phyloP scores from a whole-genome alignment of 108 stramenopile species.

The Fragilaria radians region DNA sequence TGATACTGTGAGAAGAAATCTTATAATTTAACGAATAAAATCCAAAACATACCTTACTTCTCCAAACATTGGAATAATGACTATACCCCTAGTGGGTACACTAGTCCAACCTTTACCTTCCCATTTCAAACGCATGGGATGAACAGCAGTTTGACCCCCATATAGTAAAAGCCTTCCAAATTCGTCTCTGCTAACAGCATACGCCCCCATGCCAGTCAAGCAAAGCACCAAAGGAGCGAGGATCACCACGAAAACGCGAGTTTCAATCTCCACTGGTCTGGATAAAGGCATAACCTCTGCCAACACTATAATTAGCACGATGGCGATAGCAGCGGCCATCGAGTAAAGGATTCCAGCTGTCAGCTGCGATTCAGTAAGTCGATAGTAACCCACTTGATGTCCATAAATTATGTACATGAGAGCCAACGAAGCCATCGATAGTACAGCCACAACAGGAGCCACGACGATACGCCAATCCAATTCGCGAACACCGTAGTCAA shows the following conservation, averaged over 20 bases:
- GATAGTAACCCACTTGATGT: constrained; percentile 81
- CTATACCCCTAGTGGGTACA: constrained; percentile 72
- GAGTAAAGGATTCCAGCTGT: constrained; percentile 80
- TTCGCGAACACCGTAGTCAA: constrained; percentile 46
- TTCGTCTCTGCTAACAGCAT: constrained; percentile 75
- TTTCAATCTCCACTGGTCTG: constrained; percentile 43
- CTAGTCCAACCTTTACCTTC: constrained; percentile 70
- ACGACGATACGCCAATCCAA: constrained; percentile 52
- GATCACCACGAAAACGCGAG: constrained; percentile 51
- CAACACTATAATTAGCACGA: constrained; percentile 63
- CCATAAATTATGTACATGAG: constrained; percentile 78
- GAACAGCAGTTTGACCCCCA: constrained; percentile 80
- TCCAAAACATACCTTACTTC: constrained; percentile 54
- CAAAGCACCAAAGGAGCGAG: constrained; percentile 69
- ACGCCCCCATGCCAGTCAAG: constrained; percentile 77
- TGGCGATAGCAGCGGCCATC: constrained; percentile 56
- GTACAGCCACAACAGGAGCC: constrained; percentile 46
- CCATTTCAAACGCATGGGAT: constrained; percentile 60
- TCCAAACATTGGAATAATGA: constrained; percentile 83
- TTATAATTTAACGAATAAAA: neutral
- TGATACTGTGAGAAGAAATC: neutral
- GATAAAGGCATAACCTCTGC: constrained; percentile 51
- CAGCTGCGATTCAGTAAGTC: constrained; percentile 72
- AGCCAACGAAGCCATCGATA: constrained; percentile 49
- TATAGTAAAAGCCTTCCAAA: constrained; percentile 65